Evolutionary conservation across 31 red algal species (phyloP).

Genomic region (Bonnemaisonia californica): DNA sequence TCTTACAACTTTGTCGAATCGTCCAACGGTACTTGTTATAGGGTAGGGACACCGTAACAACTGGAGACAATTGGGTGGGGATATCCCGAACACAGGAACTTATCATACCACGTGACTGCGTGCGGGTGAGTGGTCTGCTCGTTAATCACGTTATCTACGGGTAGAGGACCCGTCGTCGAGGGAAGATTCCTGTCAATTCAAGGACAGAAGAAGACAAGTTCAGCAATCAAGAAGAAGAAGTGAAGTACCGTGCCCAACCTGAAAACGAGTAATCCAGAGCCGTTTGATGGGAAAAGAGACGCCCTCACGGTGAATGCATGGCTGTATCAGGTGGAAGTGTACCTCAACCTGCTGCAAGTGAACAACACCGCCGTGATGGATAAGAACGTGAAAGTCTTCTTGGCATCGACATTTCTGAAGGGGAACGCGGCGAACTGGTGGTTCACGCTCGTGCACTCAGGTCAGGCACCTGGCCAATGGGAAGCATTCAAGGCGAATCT

Average conservation of each 20-base stretch:
- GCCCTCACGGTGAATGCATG: conserved; percentile 7
- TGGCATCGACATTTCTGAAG: conserved; percentile 11
- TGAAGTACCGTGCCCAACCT: conserved; percentile 2
- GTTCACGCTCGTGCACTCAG: conserved; percentile 5
- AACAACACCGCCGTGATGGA: not conserved
- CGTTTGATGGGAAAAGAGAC: conserved; percentile 6
- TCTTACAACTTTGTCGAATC: no score
- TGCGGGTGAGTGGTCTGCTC: no score
- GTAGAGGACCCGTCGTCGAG: no score
- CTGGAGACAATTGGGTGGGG: no score
- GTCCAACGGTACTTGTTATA: no score
- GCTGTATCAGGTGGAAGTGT: conserved; percentile 24
- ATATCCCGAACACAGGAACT: no score
- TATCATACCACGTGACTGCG: no score
- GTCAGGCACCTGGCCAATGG: not conserved
- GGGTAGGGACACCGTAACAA: no score
- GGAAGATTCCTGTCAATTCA: no score
- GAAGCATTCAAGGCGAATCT: not conserved
- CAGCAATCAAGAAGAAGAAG: no score
- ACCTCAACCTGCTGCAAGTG: conserved; percentile 21
- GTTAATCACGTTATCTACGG: no score
- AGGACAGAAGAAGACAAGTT: no score
- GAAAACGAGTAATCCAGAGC: conserved; percentile 15
- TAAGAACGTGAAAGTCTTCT: not conserved
- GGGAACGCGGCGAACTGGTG: conserved; percentile 22